Conservation (phyloP, 371 early-diverging fungal species). For the Apophysomyces sp. region DNA sequence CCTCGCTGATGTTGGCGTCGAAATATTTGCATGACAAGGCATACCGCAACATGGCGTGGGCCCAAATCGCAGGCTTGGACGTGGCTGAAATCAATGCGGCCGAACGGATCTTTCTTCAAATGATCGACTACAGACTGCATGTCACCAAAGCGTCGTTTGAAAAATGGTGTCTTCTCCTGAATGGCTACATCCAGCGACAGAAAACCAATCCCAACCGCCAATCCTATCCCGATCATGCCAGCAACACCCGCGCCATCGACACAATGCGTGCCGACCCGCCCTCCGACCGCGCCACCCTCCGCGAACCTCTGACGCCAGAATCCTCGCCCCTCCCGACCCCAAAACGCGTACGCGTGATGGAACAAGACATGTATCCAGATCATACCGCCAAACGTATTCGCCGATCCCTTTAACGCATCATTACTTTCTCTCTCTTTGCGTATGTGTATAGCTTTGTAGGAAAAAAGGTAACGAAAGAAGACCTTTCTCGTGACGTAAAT, state of each 20-base stretch:
- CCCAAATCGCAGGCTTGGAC: conserved; percentile 53
- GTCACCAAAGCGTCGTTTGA: conserved; percentile 15
- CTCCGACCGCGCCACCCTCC: not conserved
- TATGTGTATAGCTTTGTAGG: not conserved
- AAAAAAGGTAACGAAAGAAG: not conserved
- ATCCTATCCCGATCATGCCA: no score
- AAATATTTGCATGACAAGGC: conserved; percentile 64
- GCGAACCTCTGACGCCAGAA: not conserved
- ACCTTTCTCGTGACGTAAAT: not conserved
- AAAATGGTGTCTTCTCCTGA: conserved; percentile 62
- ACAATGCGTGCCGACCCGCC: no score
- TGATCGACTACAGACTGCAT: conserved; percentile 24
- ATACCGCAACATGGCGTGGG: conserved; percentile 68
- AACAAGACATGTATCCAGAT: not conserved
- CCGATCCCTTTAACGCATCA: not conserved
- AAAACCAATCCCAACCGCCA: no score
- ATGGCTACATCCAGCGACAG: conserved; percentile 29
- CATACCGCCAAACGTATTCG: not conserved
- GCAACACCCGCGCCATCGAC: no score
- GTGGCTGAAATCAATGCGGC: not conserved
- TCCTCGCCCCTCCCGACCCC: not conserved
- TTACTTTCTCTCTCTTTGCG: not conserved
- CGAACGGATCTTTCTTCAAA: conserved; percentile 63
- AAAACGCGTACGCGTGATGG: not conserved
- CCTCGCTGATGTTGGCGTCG: conserved; percentile 59